Evolutionary conservation across 345 rosid genomes (phyloP).

Genomic region (Reutealis trisperma): DNA sequence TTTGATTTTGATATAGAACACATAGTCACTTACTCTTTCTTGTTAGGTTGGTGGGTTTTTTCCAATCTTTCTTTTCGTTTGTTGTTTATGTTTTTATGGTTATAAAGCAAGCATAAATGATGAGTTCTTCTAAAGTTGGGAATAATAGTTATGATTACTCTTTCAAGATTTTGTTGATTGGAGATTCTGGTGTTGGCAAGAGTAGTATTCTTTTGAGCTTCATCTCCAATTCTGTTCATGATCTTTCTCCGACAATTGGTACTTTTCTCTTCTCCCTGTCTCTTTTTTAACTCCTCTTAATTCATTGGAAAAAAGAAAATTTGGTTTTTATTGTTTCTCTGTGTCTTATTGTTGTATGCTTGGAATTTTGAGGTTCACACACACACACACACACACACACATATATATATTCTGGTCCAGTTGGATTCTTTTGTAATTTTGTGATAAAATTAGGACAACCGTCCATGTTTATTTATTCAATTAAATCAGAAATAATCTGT

Average conservation of each 20-base stretch:
- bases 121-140: slow-evolving; percentile 48
- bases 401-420: too few relatives aligned
- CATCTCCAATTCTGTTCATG: slow-evolving; percentile 66
- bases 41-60: not conserved
- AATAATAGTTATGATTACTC: slow-evolving; percentile 72
- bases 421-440: too few relatives aligned
- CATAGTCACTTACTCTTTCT: not conserved
- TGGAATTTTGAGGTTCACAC: not conserved
- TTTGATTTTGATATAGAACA: not conserved
- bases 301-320: not conserved
- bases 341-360: not conserved
- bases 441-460: too few relatives aligned
- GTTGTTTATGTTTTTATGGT: not conserved
- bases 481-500: not conserved
- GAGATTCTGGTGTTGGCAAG: slow-evolving; percentile 98
- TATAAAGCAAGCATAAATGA: not conserved
- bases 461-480: too few relatives aligned
- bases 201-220: slow-evolving; percentile 85
- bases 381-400: not conserved
- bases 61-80: not conserved
- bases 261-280: slow-evolving; percentile 1
- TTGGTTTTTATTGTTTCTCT: not conserved
- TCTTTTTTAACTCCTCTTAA: not conserved
- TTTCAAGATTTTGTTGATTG: slow-evolving; percentile 87
- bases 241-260: slow-evolving; percentile 93